Conservation (phyloP, 192 early-diverging fungal genomes). For the Rhizophagus clarus region DNA sequence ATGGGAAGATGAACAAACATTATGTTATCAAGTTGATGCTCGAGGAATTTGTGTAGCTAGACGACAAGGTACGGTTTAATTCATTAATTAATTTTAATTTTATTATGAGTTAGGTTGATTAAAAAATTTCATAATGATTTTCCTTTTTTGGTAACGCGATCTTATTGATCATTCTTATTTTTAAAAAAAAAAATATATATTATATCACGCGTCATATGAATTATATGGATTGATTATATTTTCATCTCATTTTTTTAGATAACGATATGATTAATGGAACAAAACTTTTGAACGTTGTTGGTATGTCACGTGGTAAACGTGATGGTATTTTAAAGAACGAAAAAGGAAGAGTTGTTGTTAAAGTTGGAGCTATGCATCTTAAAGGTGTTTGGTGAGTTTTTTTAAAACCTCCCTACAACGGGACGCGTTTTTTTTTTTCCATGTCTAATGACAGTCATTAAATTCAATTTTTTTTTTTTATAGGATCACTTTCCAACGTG, state of each 20-base stretch:
- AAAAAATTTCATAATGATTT: no score
- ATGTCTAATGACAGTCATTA: not conserved
- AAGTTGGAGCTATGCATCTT: constrained; percentile 84
- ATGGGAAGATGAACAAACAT: constrained; percentile 83
- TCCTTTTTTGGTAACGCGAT: no score
- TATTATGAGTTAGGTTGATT: no score
- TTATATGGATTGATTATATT: no score
- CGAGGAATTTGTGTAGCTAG: constrained; percentile 79
- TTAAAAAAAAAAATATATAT: no score
- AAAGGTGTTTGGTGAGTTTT: constrained; percentile 86
- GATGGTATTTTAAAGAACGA: constrained; percentile 88
- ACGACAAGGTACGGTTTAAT: constrained; percentile 52
- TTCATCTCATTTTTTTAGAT: constrained; percentile 59
- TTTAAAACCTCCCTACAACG: no score
- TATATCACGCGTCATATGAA: not conserved
- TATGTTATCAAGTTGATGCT: constrained; percentile 81
- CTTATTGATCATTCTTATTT: no score
- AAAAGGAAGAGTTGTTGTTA: constrained; percentile 82
- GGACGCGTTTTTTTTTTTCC: constrained; percentile 2
- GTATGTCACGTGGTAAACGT: constrained; percentile 85
- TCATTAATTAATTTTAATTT: not conserved
- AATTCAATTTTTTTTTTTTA: not conserved
- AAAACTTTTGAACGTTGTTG: constrained; percentile 83
- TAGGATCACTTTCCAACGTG: constrained; percentile 68
- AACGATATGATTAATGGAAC: constrained; percentile 89